Evolutionary conservation across 768 basidiomycete genomes (phyloP), one percentile per base, ranked within the genome.

Genomic region (Panus rudis): DNA sequence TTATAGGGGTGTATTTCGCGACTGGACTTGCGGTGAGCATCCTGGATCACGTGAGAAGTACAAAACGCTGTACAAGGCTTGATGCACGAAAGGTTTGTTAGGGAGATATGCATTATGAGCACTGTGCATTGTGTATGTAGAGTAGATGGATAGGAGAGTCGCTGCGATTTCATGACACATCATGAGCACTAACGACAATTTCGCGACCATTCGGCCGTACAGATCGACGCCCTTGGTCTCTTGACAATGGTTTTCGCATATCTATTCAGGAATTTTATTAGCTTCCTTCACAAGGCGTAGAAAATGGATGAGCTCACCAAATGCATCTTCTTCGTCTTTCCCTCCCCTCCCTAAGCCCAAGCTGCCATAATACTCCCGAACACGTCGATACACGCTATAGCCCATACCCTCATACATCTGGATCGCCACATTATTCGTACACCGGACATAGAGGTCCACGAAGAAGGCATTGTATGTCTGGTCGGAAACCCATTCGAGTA

Each of bases 391-490:
- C 11, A 98, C 91, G 56, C 85, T 90, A 55, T 99, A 99, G 10
- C 90, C 93, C 58, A 97, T 67, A 30, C 79, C 74, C 60, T 98
- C 91, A 57, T 98, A 97, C 84, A 99, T 85, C 16, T 68, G 71
- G 46, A 94, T 88, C 16, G 94, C 96, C 17, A 91, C 70, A 2
- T 63, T 54, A 53, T 94, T 96, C 46, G 81, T 81, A 55, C 88
- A 92, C 40, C 96, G 79, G 44, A 98, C 94, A 59, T 92, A 98
- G 17, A 99, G 75, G 63, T 98, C 96, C 37, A 98, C 92, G 56
- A 94, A 97, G 73, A 79, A 87, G 3, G 82, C 88, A 49, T 76
- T 77, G 69, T 92, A 87, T 20, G 72, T 73, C 46, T 80, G 73
- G 60, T 92, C 84, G 1, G 89, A 90, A 6, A 91, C 83, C 52